Evolutionary conservation across 1,284 basidiomycete genomes (phyloP).

Genomic region (Porodaedalea pini): DNA sequence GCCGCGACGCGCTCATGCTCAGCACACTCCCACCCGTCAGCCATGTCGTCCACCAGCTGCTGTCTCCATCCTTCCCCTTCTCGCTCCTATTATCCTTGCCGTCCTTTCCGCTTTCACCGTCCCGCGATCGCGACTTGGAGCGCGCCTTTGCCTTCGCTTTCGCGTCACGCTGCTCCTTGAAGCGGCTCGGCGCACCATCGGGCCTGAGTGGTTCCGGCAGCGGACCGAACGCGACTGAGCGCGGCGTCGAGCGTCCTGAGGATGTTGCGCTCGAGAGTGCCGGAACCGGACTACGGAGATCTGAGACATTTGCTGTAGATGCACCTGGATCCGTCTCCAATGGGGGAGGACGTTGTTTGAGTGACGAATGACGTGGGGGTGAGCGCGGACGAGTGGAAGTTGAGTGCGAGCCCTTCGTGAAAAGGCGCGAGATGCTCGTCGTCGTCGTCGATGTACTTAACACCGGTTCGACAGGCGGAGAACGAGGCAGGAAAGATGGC

Average conservation of each 20-base stretch:
- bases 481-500: conserved; percentile 34
- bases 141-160: conserved; percentile 27
- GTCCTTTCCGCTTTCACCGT: conserved; percentile 12
- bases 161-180: conserved; percentile 29
- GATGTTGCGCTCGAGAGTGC: conserved; percentile 27
- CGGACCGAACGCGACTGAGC: conserved; percentile 71
- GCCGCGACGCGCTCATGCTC: conserved; percentile 25
- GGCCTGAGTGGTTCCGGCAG: conserved; percentile 57
- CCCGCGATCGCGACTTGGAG: background rate
- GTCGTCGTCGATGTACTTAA: conserved; percentile 66
- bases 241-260: conserved; percentile 56
- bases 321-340: conserved; percentile 24
- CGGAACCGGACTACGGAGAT: conserved; percentile 19
- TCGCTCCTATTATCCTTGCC: conserved; percentile 24
- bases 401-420: conserved; percentile 48
- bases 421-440: conserved; percentile 69
- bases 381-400: conserved; percentile 52
- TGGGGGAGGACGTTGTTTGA: conserved; percentile 44
- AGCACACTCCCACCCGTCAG: conserved; percentile 30
- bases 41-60: conserved; percentile 53
- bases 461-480: conserved; percentile 49
- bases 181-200: conserved; percentile 28
- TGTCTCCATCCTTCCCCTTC: conserved; percentile 23
- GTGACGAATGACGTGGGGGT: conserved; percentile 50
- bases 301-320: conserved; percentile 2